phyloP scores from a whole-genome alignment of 1,284 basidiomycete species.

The Chalciporus piperatoides region DNA sequence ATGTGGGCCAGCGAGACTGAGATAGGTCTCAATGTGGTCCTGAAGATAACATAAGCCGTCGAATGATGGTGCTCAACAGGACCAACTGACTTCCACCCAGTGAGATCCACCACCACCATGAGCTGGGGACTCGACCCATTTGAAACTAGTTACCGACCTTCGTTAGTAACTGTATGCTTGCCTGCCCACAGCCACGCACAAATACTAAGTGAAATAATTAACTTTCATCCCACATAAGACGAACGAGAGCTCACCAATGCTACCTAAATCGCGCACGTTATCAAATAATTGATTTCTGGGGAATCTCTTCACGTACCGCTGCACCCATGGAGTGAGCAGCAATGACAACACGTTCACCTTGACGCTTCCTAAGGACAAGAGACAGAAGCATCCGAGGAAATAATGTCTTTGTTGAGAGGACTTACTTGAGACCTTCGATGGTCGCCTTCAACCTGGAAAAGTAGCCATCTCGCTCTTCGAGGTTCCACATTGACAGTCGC shows the following conservation, averaged over 20 bases:
- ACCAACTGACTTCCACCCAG: slow-evolving; percentile 81
- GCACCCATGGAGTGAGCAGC: slow-evolving; percentile 90
- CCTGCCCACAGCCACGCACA: slow-evolving; percentile 42
- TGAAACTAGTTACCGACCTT: slow-evolving; percentile 53
- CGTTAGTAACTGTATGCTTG: background rate
- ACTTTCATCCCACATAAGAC: background rate
- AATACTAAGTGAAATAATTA: slow-evolving; percentile 46
- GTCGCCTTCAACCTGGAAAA: slow-evolving; percentile 84
- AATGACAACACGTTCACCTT: slow-evolving; percentile 82
- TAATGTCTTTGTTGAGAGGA: background rate
- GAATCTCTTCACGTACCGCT: slow-evolving; percentile 47
- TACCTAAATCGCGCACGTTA: slow-evolving; percentile 34
- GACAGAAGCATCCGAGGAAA: background rate
- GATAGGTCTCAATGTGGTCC: slow-evolving; percentile 78
- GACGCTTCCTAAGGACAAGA: slow-evolving; percentile 50
- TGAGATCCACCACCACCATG: slow-evolving; percentile 83
- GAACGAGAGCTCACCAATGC: slow-evolving; percentile 43
- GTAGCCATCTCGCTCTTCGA: slow-evolving; percentile 90
- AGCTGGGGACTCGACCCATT: slow-evolving; percentile 91
- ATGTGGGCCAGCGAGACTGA: slow-evolving; percentile 87
- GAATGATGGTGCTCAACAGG: background rate
- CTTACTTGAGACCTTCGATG: slow-evolving; percentile 81
- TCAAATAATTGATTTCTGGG: background rate
- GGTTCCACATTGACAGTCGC: slow-evolving; percentile 88
- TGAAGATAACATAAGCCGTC: slow-evolving; percentile 3